These are phyloP conservation scores for Tolypocladium nubicola DNA, from an alignment of 2,329 filamentous ascomycete genomes.

Conservation along the genomic window DNA sequence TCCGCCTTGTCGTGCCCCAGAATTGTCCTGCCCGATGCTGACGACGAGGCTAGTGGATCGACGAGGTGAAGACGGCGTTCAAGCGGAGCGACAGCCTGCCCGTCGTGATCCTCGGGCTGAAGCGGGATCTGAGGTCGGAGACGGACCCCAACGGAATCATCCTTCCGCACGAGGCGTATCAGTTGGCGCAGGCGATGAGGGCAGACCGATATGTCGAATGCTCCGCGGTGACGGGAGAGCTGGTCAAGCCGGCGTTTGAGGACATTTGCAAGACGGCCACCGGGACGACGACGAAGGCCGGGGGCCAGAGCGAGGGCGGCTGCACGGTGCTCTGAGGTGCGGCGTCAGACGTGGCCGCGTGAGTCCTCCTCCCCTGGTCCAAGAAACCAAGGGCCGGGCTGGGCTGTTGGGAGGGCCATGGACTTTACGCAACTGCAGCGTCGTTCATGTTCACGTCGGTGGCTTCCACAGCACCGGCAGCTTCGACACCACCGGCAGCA, in stretches of 20 bases:
- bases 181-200: conserved; percentile 44
- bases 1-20: neutral
- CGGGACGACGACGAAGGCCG: conserved; percentile 31
- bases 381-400: neutral
- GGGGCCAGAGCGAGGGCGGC: conserved; percentile 44
- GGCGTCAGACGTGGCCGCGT: neutral
- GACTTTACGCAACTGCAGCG: conserved; percentile 12
- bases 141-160: conserved; percentile 49
- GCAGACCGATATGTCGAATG: conserved; percentile 56
- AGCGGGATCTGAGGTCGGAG: conserved; percentile 48
- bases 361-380: neutral
- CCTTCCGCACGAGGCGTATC: conserved; percentile 50
- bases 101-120: conserved; percentile 47
- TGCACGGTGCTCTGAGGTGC: conserved; percentile 37
- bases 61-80: conserved; percentile 40
- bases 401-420: neutral
- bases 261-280: conserved; percentile 49
- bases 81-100: conserved; percentile 36
- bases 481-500: conserved; percentile 1
- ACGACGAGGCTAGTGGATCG: conserved; percentile 39
- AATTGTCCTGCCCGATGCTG: conserved; percentile 3
- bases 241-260: conserved; percentile 46
- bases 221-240: conserved; percentile 49
- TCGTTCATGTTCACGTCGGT: conserved; percentile 28
- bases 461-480: conserved; percentile 8